Base-by-base conservation (phyloP, 1,139 yeast genomes). In the Pichia sp. region DNA sequence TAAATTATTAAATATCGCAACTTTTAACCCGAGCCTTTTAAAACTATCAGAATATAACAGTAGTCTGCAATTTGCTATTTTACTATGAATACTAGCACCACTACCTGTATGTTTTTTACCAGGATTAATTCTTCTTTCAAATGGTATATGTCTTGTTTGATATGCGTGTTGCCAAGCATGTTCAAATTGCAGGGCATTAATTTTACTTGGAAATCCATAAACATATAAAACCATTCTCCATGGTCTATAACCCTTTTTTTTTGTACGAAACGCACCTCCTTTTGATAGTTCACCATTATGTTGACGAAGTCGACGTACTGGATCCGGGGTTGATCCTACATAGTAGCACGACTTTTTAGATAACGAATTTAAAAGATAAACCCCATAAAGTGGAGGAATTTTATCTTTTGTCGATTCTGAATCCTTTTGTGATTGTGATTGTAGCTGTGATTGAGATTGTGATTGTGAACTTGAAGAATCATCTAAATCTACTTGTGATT, bases 101-200 rank as follows among this genome's bases (percentile, higher is more conserved):
- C 64, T 57, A 5, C 56, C 55, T 10, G 56, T 59, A 22, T 48
- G 48, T 42, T 54, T 60, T 22, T 68, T 61, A 43, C 65, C 63
- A 54, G 67, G 68, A 45, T 70, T 66, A 11, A 75, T 58, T 49
- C 70, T 57, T 18, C 57, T 55, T 0, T 66, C 68, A 0, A 59
- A 59, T 1, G 68, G 60, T 5, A 86, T 81, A 47, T 55, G 88
- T 45, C 90, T 71, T 0, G 95, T 83, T 49, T 72, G 75, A 56
- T 81, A 73, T 0, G 85, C 74, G 65, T 87, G 93, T 60, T 87
- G 95, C 79, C 87, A 82, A 1, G 95, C 91, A 66, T 84, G 88
- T 60, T 83, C 80, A 62, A 81, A 81, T 64, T 85, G 91, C 51
- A 87, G 67, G 0, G 95, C 95, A 7, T 83, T 69, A 3, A 83